Percentiles rank a stretch among this genome's conserved stretches.
These are phyloP conservation scores for Rhodotorula sp. DNA, from an alignment of 1,284 basidiomycete genomes.

Conservation along the genomic window DNA sequence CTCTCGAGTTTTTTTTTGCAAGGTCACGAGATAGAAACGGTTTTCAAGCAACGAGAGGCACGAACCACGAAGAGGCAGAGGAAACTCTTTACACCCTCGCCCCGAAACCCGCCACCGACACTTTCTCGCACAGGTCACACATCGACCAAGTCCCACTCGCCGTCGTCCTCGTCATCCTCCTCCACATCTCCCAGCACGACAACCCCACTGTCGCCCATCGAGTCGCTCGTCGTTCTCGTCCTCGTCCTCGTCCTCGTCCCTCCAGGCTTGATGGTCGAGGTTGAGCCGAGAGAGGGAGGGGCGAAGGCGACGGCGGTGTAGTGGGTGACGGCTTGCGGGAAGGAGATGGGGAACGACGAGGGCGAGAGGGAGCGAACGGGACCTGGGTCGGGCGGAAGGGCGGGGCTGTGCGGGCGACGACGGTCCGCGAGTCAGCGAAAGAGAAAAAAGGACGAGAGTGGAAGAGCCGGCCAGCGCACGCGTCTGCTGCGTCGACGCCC, in stretches of 20 bases:
- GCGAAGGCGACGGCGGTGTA: conserved; percentile 12
- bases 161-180: conserved; percentile 5
- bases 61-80: not conserved
- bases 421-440: too few species aligned
- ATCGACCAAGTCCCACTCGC: conserved; percentile 24
- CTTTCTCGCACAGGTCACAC: too few species aligned
- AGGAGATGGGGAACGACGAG: conserved; percentile 17
- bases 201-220: not conserved
- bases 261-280: not conserved
- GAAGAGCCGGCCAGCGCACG: too few species aligned
- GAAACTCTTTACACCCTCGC: too few species aligned
- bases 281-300: not conserved
- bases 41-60: not conserved
- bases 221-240: not conserved
- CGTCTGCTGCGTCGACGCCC: not conserved
- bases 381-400: not conserved
- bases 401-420: too few species aligned
- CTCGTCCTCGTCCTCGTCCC: too few species aligned
- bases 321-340: not conserved
- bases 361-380: not conserved
- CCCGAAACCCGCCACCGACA: too few species aligned
- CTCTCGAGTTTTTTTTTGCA: too few species aligned
- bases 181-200: not conserved
- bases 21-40: too few species aligned
- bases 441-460: too few species aligned